phyloP scores from a whole-genome alignment of 75 land plant species.

The Sequoia sempervirens region DNA sequence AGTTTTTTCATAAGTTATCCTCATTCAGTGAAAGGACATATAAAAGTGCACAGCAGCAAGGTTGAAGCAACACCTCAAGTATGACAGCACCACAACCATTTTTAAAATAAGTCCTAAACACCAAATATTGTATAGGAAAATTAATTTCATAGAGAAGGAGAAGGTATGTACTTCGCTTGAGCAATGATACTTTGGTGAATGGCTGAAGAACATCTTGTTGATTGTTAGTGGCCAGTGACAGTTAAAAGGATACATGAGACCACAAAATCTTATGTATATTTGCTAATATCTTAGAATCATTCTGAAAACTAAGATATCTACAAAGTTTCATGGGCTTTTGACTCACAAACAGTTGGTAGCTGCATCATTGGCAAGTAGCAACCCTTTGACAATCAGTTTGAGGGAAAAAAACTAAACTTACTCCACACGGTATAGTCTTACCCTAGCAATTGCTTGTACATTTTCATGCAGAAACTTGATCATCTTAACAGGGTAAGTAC shows the following conservation, averaged over 20 bases:
- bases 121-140: background rate
- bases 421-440: background rate
- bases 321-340: background rate
- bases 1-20: background rate
- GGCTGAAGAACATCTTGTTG: background rate
- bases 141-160: background rate
- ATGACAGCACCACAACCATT: background rate
- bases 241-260: background rate
- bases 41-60: background rate
- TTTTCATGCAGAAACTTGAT: background rate
- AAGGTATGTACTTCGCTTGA: background rate
- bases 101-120: background rate
- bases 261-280: background rate
- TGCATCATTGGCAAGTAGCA: background rate
- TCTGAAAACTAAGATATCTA: background rate
- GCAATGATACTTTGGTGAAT: background rate
- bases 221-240: background rate
- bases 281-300: background rate
- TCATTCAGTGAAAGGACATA: background rate
- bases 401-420: background rate
- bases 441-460: background rate
- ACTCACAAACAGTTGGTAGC: background rate
- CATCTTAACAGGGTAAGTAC: background rate
- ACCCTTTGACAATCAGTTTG: background rate
- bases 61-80: background rate